Evolutionary conservation across 805 yeast species (phyloP), one percentile per base, ranked within the genome.

Genomic region (Clavispora santaluciae): DNA sequence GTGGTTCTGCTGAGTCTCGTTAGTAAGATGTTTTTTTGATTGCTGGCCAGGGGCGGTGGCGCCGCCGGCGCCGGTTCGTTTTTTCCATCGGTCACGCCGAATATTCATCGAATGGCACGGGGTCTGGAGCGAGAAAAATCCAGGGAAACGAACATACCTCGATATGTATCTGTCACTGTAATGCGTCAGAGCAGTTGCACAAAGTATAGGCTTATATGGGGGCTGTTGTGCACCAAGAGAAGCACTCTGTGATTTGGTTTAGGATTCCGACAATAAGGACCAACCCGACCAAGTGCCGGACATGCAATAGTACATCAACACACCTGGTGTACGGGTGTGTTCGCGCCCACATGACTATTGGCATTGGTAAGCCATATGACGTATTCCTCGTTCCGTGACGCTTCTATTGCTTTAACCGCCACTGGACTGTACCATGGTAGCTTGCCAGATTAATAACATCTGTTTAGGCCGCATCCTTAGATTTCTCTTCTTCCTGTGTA

Each of bases 291-390:
- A 31, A 20, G 12, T 31, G 34, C 34, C 34, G 34, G 34, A 31
- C 34, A 18, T 18, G 34, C 34, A 18, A 20, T 8, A 18, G 23
- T 10, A 33, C 25, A 18, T 22, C 34, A 31, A 31, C 23, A 31
- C 3, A 2, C 13, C 35, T 22, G 36, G 26, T 33, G 36, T 18
- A 33, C 36, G 36, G 36, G 36, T 33, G 36, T 33, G 12, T n/a
- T 22, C 20, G 12, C n/a, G 2, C 22, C 13, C 6, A 12, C 9
- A 28, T 25, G 29, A 2, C 17, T n/a, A 9, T 13, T n/a, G 30
- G n/a, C n/a, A n/a, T n/a, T n/a, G n/a, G n/a, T n/a, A n/a, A n/a
- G n/a, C n/a, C n/a, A n/a, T n/a, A n/a, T n/a, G n/a, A n/a, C n/a
- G n/a, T n/a, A n/a, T n/a, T n/a, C n/a, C n/a, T n/a, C n/a, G n/a